Evolutionary conservation across 2,329 filamentous ascomycete species (phyloP), one percentile per base, ranked within the genome.

Genomic region (Amesomyces nigricolor): DNA sequence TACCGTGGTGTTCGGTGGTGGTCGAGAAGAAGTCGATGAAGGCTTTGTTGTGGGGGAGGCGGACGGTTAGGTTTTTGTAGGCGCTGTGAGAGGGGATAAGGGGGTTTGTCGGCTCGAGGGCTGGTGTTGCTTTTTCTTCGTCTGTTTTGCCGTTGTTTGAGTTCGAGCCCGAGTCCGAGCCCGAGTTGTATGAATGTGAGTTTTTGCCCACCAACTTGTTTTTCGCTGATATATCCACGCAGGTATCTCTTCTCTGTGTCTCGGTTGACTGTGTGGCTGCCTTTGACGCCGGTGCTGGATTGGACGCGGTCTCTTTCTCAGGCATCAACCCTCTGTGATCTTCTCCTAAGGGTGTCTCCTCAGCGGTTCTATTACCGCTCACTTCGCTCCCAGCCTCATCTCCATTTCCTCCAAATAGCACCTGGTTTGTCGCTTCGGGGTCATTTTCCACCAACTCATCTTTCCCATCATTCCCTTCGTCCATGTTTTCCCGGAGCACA

Each of bases 1-100:
- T 55, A 5, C 47, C 47, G 47, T 61, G 58, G 1, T 42, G 54
- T 3, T 35, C 32, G 10, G 13, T 5, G 3, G 13, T 10, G 30
- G 30, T 47, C 2, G 17, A 11, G 7, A 57, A 0, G 0, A 44
- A 39, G 30, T 55, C 48, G 1, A 59, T 45, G 17, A 42, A 47
- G 46, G 39, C 39, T 2, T 8, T 46, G 26, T 29, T 11, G 5
- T 14, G 14, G 1, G 47, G 40, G 32, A 39, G n/a, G 17, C 35
- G 10, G 44, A 43, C 7, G 40, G 54, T 52, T 8, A 47, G 2
- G 4, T 35, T 47, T 32, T 49, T 46, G 4, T 26, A 7, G 5
- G 14, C 19, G 16, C 16, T 13, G 2, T 9, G 3, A 1, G 30
- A 9, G 29, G 19, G 44, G 22, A 3, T n/a, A 35, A 8, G 3